Base-by-base conservation (phyloP, 2,329 filamentous ascomycete genomes). In the Aureobasidium sp. region DNA sequence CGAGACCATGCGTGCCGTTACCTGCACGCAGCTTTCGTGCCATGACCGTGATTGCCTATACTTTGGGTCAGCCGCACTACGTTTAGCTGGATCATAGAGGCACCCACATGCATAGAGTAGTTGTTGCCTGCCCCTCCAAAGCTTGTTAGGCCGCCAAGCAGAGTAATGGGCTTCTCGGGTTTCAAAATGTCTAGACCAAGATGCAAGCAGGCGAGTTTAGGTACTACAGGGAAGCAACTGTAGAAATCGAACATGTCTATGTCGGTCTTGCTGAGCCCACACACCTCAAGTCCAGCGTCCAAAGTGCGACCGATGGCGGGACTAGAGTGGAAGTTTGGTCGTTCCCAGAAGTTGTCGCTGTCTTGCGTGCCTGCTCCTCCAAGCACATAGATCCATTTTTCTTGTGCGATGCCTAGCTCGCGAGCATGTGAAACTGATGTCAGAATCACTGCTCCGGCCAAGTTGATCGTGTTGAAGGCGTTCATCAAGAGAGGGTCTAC, bases 71-170 rank as follows among this genome's bases (percentile, higher is more conserved):
- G 44, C 22, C 48, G 5, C 9, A 8, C n/a, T 9, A 3, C 22
- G 68, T 68, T 68, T 71, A 9, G 22, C 25, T 42, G 5, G n/a
- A 37, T 15, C 4, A 29, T 29, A 20, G 15, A 25, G 22, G 6
- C 39, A 72, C 75, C 68, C 71, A 82, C 84, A 73, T 89, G 86
- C 80, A 88, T 84, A 0, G 84, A 86, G 64, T 89, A 89, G 61
- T 88, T 88, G 65, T 89, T 89, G 0, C 86, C 86, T 6, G 87
- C 86, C 0, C 86, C 87, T 0, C 87, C 86, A 63, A 89, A 89
- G 0, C 82, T 86, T 5, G 86, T 88, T 59, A 89, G 68, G 0
- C 86, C 86, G 0, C 86, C 86, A 0, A 89, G 76, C 0, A 88
- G 71, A 0, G 84, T 87, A 22, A 87, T 78, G 0, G 82, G 79